phyloP scores from a whole-genome alignment of 192 early-diverging fungal genomes.

The Geosiphon pyriformis region DNA sequence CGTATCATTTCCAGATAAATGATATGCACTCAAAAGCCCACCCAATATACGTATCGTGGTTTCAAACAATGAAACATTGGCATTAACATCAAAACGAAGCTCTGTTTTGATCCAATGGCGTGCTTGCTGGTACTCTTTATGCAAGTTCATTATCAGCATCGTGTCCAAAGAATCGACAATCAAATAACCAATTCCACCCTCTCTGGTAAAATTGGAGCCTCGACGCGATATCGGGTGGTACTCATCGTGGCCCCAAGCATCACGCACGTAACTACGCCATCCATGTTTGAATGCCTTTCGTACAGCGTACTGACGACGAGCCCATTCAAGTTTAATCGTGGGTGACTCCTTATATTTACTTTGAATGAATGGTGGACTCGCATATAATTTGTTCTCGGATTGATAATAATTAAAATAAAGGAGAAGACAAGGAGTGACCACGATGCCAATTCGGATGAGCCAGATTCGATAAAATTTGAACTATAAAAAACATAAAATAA shows the following conservation, averaged over 20 bases:
- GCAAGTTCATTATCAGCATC: slow-evolving; percentile 69
- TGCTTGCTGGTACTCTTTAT: slow-evolving; percentile 67
- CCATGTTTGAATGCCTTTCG: slow-evolving; percentile 64
- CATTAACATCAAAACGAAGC: slow-evolving; percentile 63
- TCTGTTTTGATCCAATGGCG: slow-evolving; percentile 52
- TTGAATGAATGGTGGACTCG: too few species aligned
- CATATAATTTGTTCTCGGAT: too few species aligned
- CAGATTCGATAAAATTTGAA: too few species aligned
- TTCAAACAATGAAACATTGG: slow-evolving; percentile 75
- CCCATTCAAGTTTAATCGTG: too few species aligned
- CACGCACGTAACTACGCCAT: slow-evolving; percentile 74
- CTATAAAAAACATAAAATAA: too few species aligned
- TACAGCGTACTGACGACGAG: slow-evolving; percentile 52
- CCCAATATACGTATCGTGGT: slow-evolving; percentile 84
- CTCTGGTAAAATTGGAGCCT: slow-evolving; percentile 57
- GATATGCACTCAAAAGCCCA: slow-evolving; percentile 75
- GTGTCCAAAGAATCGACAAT: slow-evolving; percentile 86
- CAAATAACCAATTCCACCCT: slow-evolving; percentile 71
- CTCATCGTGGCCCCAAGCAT: slow-evolving; percentile 85
- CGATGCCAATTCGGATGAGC: too few species aligned
- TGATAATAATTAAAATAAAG: too few species aligned
- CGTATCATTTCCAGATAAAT: slow-evolving; percentile 62
- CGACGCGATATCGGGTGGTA: slow-evolving; percentile 65
- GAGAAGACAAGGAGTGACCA: too few species aligned
- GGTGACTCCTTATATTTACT: too few species aligned